Evolutionary conservation across 1,284 basidiomycete species (phyloP).

Genomic region (Flammula alnicola): DNA sequence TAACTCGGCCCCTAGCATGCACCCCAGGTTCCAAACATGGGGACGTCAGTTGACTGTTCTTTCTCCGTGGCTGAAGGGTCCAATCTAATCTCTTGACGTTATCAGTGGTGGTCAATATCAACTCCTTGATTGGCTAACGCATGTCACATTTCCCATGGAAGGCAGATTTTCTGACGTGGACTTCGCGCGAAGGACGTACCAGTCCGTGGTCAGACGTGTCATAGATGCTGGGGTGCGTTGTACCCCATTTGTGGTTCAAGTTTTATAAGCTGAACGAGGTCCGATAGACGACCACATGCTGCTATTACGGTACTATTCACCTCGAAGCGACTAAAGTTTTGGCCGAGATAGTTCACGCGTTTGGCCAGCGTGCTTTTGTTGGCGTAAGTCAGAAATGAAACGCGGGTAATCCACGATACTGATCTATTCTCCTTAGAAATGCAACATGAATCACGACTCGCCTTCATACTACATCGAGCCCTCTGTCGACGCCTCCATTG

Average conservation of each 20-base stretch:
- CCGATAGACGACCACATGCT: conserved; percentile 87
- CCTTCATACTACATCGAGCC: conserved; percentile 78
- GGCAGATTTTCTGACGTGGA: conserved; percentile 73
- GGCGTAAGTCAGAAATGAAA: conserved; percentile 28
- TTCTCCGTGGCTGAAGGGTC: neutral
- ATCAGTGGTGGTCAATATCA: conserved; percentile 77
- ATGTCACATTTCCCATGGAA: conserved; percentile 92
- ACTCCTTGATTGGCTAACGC: conserved; percentile 90
- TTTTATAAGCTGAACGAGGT: conserved; percentile 1
- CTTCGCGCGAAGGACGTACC: conserved; percentile 78
- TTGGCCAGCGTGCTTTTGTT: conserved; percentile 72
- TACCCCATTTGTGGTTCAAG: conserved; percentile 1
- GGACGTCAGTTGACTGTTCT: conserved; percentile 51
- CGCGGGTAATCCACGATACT: neutral
- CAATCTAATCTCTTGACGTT: conserved; percentile 4
- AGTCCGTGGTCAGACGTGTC: conserved; percentile 74
- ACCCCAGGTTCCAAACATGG: conserved; percentile 86
- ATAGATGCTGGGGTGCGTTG: conserved; percentile 77
- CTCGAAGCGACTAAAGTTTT: conserved; percentile 81
- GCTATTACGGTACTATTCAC: conserved; percentile 90
- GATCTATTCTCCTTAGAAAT: conserved; percentile 62
- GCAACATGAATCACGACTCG: conserved; percentile 89
- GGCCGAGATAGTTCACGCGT: conserved; percentile 72
- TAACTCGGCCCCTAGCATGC: conserved; percentile 66
- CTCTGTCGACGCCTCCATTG: conserved; percentile 59